phyloP scores from a whole-genome alignment of 352 stramenopile species.

The Halophytophthora polymorphica region DNA sequence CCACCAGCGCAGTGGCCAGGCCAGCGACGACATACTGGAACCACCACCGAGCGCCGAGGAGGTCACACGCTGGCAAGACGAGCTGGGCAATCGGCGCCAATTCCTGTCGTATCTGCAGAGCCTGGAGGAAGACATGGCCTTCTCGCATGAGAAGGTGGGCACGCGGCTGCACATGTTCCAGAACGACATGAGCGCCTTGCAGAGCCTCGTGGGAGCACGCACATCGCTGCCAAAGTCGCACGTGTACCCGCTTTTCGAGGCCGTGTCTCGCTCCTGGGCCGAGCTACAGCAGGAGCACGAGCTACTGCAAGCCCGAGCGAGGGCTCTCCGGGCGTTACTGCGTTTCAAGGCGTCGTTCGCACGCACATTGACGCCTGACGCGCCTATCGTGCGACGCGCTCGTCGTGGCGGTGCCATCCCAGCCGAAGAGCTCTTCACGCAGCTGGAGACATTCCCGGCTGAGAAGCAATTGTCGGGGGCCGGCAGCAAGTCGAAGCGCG shows the following conservation, averaged over 20 bases:
- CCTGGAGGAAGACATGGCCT: slow-evolving; percentile 90
- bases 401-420: slow-evolving; percentile 55
- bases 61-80: slow-evolving; percentile 86
- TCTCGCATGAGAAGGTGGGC: slow-evolving; percentile 78
- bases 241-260: slow-evolving; percentile 93
- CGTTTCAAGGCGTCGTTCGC: slow-evolving; percentile 77
- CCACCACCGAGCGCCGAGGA: slow-evolving; percentile 27
- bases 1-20: slow-evolving; percentile 40
- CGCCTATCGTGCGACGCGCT: slow-evolving; percentile 48
- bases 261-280: slow-evolving; percentile 81
- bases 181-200: slow-evolving; percentile 59
- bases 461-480: slow-evolving; percentile 31
- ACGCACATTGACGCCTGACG: slow-evolving; percentile 48
- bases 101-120: slow-evolving; percentile 90
- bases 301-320: slow-evolving; percentile 61
- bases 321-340: slow-evolving; percentile 64
- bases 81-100: slow-evolving; percentile 90
- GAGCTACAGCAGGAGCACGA: slow-evolving; percentile 75
- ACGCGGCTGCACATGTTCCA: slow-evolving; percentile 69
- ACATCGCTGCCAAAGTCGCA: slow-evolving; percentile 91
- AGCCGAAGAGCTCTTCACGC: slow-evolving; percentile 67
- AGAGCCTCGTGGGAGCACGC: slow-evolving; percentile 81
- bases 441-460: slow-evolving; percentile 52
- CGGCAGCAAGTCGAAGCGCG: slow-evolving; percentile 11
- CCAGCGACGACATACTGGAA: slow-evolving; percentile 17